Evolutionary conservation across 1,284 basidiomycete species (phyloP).

Genomic region (Mycosarcoma mackinlayi): DNA sequence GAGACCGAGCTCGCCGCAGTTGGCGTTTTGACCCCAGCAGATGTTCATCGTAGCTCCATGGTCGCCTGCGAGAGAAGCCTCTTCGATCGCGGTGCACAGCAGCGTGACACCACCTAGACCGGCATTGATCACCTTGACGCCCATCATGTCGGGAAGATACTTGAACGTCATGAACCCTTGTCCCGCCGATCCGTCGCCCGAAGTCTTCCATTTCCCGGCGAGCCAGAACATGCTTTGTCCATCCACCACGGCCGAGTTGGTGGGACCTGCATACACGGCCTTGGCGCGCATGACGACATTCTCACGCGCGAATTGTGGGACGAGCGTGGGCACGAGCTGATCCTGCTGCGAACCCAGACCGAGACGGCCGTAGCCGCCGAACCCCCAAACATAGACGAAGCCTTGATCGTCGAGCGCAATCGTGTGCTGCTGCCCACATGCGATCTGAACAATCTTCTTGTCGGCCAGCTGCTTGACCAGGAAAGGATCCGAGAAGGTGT

Average conservation of each 20-base stretch:
- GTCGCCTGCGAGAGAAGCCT: slow-evolving; percentile 64
- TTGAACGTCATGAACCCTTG: slow-evolving; percentile 54
- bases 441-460: slow-evolving; percentile 81
- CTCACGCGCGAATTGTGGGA: slow-evolving; percentile 69
- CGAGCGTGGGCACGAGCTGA: slow-evolving; percentile 67
- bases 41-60: slow-evolving; percentile 82
- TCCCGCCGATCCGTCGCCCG: slow-evolving; percentile 79
- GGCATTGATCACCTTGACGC: slow-evolving; percentile 70
- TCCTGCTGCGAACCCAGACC: slow-evolving; percentile 83
- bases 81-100: slow-evolving; percentile 79
- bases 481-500: slow-evolving; percentile 76
- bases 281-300: slow-evolving; percentile 76
- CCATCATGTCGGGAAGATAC: slow-evolving; percentile 63
- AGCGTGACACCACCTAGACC: slow-evolving; percentile 89
- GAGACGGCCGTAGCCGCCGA: slow-evolving; percentile 70
- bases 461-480: slow-evolving; percentile 77
- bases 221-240: slow-evolving; percentile 81
- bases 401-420: slow-evolving; percentile 79
- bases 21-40: slow-evolving; percentile 81
- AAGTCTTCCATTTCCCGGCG: slow-evolving; percentile 81
- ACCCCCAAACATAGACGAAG: slow-evolving; percentile 77
- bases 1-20: slow-evolving; percentile 82
- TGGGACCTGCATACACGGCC: slow-evolving; percentile 81
- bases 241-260: slow-evolving; percentile 85
- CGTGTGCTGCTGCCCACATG: slow-evolving; percentile 86